phyloP scores from a whole-genome alignment of 495 filamentous ascomycete genomes.

The Talaromyces thailandensis region DNA sequence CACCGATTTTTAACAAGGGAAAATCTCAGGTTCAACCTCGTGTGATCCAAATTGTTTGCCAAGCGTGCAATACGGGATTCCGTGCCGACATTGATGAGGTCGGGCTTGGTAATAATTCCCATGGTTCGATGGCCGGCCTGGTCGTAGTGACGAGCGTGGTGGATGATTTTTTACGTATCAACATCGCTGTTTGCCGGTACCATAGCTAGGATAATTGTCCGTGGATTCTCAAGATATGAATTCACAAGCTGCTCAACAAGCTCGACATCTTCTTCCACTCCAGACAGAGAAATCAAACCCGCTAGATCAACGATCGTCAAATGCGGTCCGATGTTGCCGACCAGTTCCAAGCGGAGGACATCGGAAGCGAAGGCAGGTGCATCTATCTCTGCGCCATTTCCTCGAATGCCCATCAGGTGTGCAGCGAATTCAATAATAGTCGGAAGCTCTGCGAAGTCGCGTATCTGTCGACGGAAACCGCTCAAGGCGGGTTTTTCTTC shows the following conservation, averaged over 20 bases:
- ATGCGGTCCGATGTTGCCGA: slow-evolving; percentile 38
- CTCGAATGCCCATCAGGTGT: slow-evolving; percentile 25
- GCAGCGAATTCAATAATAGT: slow-evolving; percentile 33
- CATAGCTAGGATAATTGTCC: slow-evolving; percentile 27
- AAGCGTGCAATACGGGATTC: slow-evolving; percentile 22
- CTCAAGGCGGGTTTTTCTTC: slow-evolving; percentile 9
- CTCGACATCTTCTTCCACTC: slow-evolving; percentile 20
- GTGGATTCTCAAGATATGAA: slow-evolving; percentile 21
- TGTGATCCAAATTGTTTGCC: slow-evolving; percentile 31
- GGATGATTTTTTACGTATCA: slow-evolving; percentile 41
- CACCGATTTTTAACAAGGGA: slow-evolving; percentile 33
- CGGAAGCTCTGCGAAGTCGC: slow-evolving; percentile 26
- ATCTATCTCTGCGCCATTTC: slow-evolving; percentile 7
- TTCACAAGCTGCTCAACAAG: slow-evolving; percentile 19
- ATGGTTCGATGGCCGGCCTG: slow-evolving; percentile 38
- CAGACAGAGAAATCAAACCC: slow-evolving; percentile 26
- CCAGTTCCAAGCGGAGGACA: slow-evolving; percentile 43
- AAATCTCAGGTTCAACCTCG: slow-evolving; percentile 36
- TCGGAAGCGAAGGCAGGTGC: slow-evolving; percentile 33
- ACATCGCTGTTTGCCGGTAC: slow-evolving; percentile 41
- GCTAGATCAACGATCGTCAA: slow-evolving; percentile 48
- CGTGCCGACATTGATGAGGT: slow-evolving; percentile 27
- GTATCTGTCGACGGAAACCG: slow-evolving; percentile 7
- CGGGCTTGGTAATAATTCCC: slow-evolving; percentile 46
- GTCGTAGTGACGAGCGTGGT: slow-evolving; percentile 35